These are phyloP conservation scores for Cichorium intybus DNA, from an alignment of 140 eudicot species.

Conservation along the genomic window DNA sequence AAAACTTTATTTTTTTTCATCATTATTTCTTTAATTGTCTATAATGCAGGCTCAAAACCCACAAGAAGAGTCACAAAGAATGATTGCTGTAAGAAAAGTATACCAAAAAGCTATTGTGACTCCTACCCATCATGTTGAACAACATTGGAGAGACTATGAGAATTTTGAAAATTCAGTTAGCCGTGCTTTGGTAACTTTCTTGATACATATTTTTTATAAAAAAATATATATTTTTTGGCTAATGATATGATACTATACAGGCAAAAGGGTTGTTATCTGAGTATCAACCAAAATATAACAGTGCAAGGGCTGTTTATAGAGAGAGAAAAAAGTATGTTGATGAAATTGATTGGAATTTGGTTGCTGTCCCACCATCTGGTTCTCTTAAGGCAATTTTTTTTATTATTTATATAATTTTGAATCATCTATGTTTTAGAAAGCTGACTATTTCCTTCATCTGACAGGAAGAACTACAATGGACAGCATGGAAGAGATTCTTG, in stretches of 20 bases:
- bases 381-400: conserved; percentile 60
- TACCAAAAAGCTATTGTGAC: conserved; percentile 91
- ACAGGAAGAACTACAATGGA: conserved; percentile 97
- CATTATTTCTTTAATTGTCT: background rate
- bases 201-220: background rate
- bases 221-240: conserved; percentile 13
- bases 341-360: conserved; percentile 98
- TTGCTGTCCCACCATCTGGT: conserved; percentile 96
- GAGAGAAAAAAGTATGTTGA: conserved; percentile 90
- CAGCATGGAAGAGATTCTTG: conserved; percentile 82
- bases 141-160: conserved; percentile 98
- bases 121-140: conserved; percentile 95
- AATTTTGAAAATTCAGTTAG: conserved; percentile 97
- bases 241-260: conserved; percentile 42
- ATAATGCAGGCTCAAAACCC: conserved; percentile 71
- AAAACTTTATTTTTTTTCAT: background rate
- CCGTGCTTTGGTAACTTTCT: conserved; percentile 77
- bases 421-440: background rate
- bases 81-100: conserved; percentile 77
- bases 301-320: conserved; percentile 98
- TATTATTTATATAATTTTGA: background rate
- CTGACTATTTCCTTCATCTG: conserved; percentile 20
- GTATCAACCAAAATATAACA: conserved; percentile 93
- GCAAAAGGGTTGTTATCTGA: conserved; percentile 96
- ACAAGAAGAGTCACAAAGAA: conserved; percentile 88